phyloP scores from a whole-genome alignment of 1,284 basidiomycete genomes.

The Melampsora larici-populina region DNA sequence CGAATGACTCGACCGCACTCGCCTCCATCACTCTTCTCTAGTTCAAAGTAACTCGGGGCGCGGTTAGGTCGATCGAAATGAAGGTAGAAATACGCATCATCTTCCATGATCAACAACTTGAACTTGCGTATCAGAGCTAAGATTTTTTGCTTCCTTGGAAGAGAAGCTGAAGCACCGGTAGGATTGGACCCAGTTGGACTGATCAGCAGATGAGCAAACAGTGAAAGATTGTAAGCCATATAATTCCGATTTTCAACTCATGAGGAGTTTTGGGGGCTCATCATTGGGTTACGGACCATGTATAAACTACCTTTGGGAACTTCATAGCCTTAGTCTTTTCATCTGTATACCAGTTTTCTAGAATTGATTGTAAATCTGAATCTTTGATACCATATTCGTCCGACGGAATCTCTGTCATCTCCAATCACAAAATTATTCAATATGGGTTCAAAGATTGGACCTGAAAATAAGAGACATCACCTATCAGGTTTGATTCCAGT shows the following conservation, averaged over 20 bases:
- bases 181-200: conserved; percentile 67
- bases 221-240: background rate
- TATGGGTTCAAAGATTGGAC: conserved; percentile 28
- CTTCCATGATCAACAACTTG: conserved; percentile 76
- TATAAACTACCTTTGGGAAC: conserved; percentile 79
- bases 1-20: conserved; percentile 51
- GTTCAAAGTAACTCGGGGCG: conserved; percentile 32
- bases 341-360: conserved; percentile 69
- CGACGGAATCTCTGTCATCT: conserved; percentile 68
- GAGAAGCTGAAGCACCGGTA: conserved; percentile 70
- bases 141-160: conserved; percentile 72
- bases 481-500: conserved; percentile 26
- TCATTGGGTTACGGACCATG: conserved; percentile 56
- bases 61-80: conserved; percentile 31
- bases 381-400: conserved; percentile 74
- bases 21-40: conserved; percentile 45
- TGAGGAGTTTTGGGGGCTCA: background rate
- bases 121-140: conserved; percentile 71
- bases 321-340: conserved; percentile 58
- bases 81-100: conserved; percentile 71
- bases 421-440: conserved; percentile 45
- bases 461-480: background rate
- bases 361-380: conserved; percentile 63
- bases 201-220: conserved; percentile 41
- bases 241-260: background rate